Evolutionary conservation across 495 filamentous ascomycete genomes (phyloP).

Genomic region (Pyrenula aspistea): DNA sequence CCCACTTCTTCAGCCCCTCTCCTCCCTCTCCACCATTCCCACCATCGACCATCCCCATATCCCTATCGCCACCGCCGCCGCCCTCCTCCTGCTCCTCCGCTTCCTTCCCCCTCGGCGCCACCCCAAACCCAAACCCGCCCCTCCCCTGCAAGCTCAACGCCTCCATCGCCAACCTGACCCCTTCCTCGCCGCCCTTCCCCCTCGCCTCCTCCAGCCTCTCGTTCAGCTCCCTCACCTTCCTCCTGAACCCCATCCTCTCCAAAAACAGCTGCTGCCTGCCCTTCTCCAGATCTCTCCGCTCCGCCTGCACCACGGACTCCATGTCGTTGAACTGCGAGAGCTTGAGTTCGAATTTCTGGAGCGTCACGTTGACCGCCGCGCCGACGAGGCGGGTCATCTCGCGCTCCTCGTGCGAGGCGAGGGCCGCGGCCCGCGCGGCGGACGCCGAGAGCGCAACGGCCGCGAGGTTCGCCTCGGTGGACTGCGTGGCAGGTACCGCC

Average conservation of each 20-base stretch:
- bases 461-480: slow-evolving; percentile 37
- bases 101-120: slow-evolving; percentile 36
- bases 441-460: slow-evolving; percentile 75
- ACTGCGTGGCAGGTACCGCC: slow-evolving; percentile 15
- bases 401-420: slow-evolving; percentile 91
- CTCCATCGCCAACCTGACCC: slow-evolving; percentile 39
- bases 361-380: slow-evolving; percentile 67
- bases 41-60: slow-evolving; percentile 18
- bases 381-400: slow-evolving; percentile 89
- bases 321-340: slow-evolving; percentile 92
- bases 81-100: slow-evolving; percentile 53
- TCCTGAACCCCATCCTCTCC: slow-evolving; percentile 81
- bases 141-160: slow-evolving; percentile 18
- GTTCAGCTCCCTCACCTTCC: slow-evolving; percentile 70
- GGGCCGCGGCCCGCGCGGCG: slow-evolving; percentile 71
- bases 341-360: slow-evolving; percentile 76
- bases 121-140: slow-evolving; percentile 48
- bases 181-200: slow-evolving; percentile 47
- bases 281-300: slow-evolving; percentile 83
- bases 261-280: slow-evolving; percentile 86
- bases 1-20: neutral
- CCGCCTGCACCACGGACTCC: slow-evolving; percentile 79
- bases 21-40: neutral
- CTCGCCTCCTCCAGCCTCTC: slow-evolving; percentile 56
- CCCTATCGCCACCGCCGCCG: slow-evolving; percentile 27